A percentile compares a stretch with the other conserved stretches of the same genome.
phyloP scores from a whole-genome alignment of 495 filamentous ascomycete genomes.

The Glonium stellatum region DNA sequence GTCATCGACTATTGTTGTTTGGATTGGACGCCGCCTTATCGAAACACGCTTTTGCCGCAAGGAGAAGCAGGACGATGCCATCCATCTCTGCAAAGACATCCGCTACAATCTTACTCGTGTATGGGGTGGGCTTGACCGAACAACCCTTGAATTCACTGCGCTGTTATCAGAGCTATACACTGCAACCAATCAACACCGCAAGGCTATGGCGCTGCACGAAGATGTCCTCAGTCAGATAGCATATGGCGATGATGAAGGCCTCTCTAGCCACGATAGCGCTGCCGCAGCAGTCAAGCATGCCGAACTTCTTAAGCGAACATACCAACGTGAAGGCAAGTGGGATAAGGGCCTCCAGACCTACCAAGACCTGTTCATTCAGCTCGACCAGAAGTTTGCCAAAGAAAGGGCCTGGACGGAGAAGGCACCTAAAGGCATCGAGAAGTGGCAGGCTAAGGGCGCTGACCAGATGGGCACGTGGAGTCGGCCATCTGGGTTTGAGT shows the following conservation, averaged over 20 bases:
- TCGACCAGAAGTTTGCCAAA: not conserved
- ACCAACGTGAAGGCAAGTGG: constrained; percentile 6
- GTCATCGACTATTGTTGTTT: constrained; percentile 34
- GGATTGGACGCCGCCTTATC: constrained; percentile 22
- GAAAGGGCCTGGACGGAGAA: not conserved
- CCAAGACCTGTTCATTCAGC: not conserved
- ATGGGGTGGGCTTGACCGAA: constrained; percentile 13
- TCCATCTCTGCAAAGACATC: constrained; percentile 28
- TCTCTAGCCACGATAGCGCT: not conserved
- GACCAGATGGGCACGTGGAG: not conserved
- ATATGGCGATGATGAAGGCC: constrained; percentile 29
- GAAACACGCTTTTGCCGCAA: constrained; percentile 14
- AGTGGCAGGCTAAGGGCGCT: not conserved
- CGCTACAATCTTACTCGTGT: constrained; percentile 26
- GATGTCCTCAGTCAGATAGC: constrained; percentile 19
- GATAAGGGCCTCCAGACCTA: not conserved
- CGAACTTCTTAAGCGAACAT: constrained; percentile 2
- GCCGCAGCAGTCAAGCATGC: not conserved
- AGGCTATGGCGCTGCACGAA: constrained; percentile 24
- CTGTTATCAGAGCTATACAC: constrained; percentile 27
- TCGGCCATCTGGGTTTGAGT: not conserved
- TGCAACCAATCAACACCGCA: constrained; percentile 16
- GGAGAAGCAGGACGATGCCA: constrained; percentile 12
- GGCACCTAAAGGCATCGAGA: not conserved
- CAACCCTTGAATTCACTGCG: constrained; percentile 20